Evolutionary conservation across 768 basidiomycete genomes (phyloP), one percentile per base, ranked within the genome.

Genomic region (Leucosporidium creatinivorum): DNA sequence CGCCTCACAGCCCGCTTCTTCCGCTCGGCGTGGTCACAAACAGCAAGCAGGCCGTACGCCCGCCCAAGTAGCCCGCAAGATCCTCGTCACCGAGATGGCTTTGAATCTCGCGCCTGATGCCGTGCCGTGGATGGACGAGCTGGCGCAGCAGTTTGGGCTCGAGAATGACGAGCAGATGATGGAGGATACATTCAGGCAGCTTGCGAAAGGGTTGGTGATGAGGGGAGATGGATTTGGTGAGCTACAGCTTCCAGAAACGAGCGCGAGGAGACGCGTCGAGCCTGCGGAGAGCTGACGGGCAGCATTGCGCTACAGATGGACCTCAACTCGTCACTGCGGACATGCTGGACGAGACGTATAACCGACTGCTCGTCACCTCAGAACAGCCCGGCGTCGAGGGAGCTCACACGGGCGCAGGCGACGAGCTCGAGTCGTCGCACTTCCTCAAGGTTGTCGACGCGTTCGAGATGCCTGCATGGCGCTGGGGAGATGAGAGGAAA

Each of bases 401-500:
- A 12, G 65, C 39, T 17, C 50, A 62, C 49, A 30, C 25, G 18
- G 68, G 23, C 0, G 60, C 30, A 23, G 65, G 58, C 3, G 70
- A 65, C 26, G 65, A 69, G 33, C 18, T 92, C 30, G 90, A 93
- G 72, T 86, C 89, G 9, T 87, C 91, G 39, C 86, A 83, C 47
- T 89, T 96, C 76, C 79, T 98, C 33, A 85, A 86, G 74, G 81
- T 97, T 70, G 81, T 98, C 36, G 86, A 94, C 77, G 87, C 94
- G 15, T 94, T 92, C 74, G 92, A 94, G 61, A 97, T 98, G 93
- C 96, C 96, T 1, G 80, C 86, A 18, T 93, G 93, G 87, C 84
- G 87, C 74, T 99, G 91, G 86, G 91, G 93, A 21, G 80, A 82
- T 36, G 89, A 93, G 74, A 81, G 89, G 66, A 88, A 88, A 56